phyloP scores from a whole-genome alignment of 192 early-diverging fungal genomes.

The Mortierella alpina region DNA sequence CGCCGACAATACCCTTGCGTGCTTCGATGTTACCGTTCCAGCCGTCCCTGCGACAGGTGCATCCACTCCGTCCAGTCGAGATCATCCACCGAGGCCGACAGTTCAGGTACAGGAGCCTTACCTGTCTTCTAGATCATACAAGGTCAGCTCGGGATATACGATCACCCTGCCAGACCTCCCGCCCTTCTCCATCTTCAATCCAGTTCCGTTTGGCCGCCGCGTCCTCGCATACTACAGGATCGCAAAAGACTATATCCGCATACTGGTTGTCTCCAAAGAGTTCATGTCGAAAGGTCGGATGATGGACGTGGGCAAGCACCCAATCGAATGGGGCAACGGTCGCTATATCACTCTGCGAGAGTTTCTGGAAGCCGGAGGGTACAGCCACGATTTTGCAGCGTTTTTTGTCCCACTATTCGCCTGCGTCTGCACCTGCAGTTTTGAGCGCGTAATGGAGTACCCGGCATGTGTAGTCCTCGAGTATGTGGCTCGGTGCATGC shows the following conservation, averaged over 20 bases:
- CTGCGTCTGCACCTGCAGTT: slow-evolving; percentile 54
- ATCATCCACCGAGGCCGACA: background rate
- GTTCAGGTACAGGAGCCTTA: slow-evolving; percentile 29
- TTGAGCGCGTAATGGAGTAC: slow-evolving; percentile 51
- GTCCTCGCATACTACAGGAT: slow-evolving; percentile 31
- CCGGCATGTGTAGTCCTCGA: slow-evolving; percentile 48
- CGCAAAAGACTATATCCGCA: slow-evolving; percentile 26
- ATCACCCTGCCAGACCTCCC: slow-evolving; percentile 42
- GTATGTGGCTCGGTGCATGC: slow-evolving; percentile 47
- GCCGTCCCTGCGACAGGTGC: background rate
- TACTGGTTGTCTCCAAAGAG: slow-evolving; percentile 36
- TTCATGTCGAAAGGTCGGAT: slow-evolving; percentile 36
- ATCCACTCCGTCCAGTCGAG: background rate
- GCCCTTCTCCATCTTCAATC: slow-evolving; percentile 36
- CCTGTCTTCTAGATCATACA: slow-evolving; percentile 44
- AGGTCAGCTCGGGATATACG: slow-evolving; percentile 19
- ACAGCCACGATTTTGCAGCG: slow-evolving; percentile 43
- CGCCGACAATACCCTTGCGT: slow-evolving; percentile 42
- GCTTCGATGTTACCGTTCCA: slow-evolving; percentile 25
- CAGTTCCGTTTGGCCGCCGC: slow-evolving; percentile 35
- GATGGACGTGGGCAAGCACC: slow-evolving; percentile 50
- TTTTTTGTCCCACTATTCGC: slow-evolving; percentile 51
- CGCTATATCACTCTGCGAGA: slow-evolving; percentile 29
- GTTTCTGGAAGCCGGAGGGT: slow-evolving; percentile 33
- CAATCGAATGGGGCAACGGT: slow-evolving; percentile 45